These are phyloP conservation scores for Candida ascalaphidarum DNA, from an alignment of 805 yeast genomes.

Conservation along the genomic window DNA sequence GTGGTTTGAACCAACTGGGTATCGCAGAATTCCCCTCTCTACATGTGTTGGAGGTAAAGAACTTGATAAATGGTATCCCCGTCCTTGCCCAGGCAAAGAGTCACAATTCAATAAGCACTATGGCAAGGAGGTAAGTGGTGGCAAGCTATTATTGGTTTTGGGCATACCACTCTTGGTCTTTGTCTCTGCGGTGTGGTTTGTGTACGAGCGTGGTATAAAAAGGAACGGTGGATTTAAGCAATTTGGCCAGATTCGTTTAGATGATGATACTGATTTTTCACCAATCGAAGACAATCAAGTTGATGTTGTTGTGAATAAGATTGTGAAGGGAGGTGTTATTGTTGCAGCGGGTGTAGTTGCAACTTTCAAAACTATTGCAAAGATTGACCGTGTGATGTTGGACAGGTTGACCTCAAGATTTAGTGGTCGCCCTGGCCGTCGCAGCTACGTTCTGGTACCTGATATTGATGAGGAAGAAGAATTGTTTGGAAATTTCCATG, in stretches of 20 bases:
- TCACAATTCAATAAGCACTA: constrained; percentile 49
- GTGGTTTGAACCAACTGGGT: constrained; percentile 86
- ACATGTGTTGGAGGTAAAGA: constrained; percentile 78
- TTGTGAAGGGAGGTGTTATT: constrained; percentile 51
- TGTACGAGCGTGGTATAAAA: constrained; percentile 74
- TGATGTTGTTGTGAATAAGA: constrained; percentile 49
- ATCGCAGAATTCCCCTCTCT: constrained; percentile 75
- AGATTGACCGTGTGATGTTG: constrained; percentile 22
- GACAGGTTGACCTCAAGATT: constrained; percentile 23
- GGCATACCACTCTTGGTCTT: constrained; percentile 50
- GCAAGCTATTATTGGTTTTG: constrained; percentile 44
- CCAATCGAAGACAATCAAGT: constrained; percentile 55
- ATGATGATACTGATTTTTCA: constrained; percentile 51
- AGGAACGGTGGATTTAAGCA: constrained; percentile 69
- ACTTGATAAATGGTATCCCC: constrained; percentile 55
- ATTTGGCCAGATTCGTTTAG: constrained; percentile 82
- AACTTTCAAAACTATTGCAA: constrained; percentile 21
- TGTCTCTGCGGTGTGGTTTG: constrained; percentile 50
- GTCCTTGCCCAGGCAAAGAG: constrained; percentile 85
- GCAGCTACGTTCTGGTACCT: constrained; percentile 35
- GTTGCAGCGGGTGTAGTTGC: constrained; percentile 34
- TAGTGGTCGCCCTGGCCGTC: constrained; percentile 29
- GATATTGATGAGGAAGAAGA: constrained; percentile 31
- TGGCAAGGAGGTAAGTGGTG: constrained; percentile 46
- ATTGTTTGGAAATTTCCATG: constrained; percentile 32